Evolutionary conservation across 495 filamentous ascomycete species (phyloP).

Genomic region (Talaromyces trachyspermus): DNA sequence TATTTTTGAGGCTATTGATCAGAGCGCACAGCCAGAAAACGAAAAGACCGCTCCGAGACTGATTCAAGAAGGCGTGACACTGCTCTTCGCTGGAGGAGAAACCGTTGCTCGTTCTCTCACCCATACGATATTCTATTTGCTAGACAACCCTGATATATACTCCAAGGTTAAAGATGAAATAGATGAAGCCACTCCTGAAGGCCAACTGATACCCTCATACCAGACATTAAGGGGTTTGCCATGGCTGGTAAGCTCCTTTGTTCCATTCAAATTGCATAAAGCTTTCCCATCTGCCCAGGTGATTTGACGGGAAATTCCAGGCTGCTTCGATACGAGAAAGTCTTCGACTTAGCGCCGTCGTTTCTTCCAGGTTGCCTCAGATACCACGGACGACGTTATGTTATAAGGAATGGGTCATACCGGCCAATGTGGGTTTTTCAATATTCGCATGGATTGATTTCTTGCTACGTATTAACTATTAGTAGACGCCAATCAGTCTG

Average conservation of each 20-base stretch:
- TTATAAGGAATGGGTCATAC: constrained; percentile 3
- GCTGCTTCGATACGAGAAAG: constrained; percentile 1
- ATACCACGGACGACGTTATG: background rate
- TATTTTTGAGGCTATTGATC: constrained; percentile 20
- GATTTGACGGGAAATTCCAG: no score
- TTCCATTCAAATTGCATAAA: background rate
- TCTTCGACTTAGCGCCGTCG: background rate
- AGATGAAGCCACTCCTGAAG: constrained; percentile 3
- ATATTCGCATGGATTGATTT: background rate
- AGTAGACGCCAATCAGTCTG: constrained; percentile 37
- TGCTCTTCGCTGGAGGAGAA: constrained; percentile 23
- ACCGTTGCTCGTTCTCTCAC: constrained; percentile 22
- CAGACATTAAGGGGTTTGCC: background rate
- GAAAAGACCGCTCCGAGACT: constrained; percentile 22
- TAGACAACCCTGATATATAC: constrained; percentile 19
- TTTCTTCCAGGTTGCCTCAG: constrained; percentile 1
- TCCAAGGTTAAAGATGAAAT: constrained; percentile 11
- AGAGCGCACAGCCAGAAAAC: constrained; percentile 7
- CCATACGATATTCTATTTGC: constrained; percentile 22
- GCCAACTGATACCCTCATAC: constrained; percentile 6
- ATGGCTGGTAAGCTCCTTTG: constrained; percentile 1
- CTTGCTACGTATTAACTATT: background rate
- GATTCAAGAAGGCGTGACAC: constrained; percentile 19
- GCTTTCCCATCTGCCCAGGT: background rate
- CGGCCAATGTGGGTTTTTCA: background rate